These are phyloP conservation scores for Fraxinus cuspidata DNA, from an alignment of 257 asterid species.

Conservation along the genomic window DNA sequence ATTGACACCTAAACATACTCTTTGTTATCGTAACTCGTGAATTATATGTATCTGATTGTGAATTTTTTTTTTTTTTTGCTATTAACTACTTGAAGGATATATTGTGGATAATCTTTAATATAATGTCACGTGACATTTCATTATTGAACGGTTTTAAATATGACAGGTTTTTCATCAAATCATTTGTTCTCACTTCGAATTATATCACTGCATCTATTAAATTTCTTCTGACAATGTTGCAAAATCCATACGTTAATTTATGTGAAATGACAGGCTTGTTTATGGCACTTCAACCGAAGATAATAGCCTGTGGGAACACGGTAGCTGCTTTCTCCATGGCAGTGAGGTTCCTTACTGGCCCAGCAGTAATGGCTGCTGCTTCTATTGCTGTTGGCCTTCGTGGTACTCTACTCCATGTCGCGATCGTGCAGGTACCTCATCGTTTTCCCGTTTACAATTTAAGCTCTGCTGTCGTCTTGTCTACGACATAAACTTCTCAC, in stretches of 20 bases:
- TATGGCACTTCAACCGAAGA: conserved; percentile 34
- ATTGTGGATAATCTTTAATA: not conserved
- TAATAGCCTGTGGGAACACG: conserved; percentile 32
- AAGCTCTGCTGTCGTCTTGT: not conserved
- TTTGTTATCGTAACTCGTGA: too few species aligned
- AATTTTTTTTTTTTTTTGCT: too few species aligned
- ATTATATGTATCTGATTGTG: not conserved
- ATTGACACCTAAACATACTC: too few species aligned
- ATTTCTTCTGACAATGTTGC: too few species aligned
- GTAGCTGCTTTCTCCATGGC: conserved; percentile 35
- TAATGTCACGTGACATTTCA: too few species aligned
- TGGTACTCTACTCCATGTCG: conserved; percentile 33
- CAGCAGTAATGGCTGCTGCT: conserved; percentile 35
- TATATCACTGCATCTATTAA: too few species aligned
- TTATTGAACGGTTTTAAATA: too few species aligned
- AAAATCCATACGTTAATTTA: not conserved
- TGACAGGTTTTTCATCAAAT: too few species aligned
- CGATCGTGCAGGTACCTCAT: conserved; percentile 28
- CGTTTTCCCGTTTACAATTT: not conserved
- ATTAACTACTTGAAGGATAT: not conserved
- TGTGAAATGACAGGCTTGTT: conserved; percentile 19
- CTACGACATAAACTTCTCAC: not conserved
- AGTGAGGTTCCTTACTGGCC: conserved; percentile 31
- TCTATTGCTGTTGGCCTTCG: conserved; percentile 28
- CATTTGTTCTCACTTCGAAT: too few species aligned